A percentile compares a stretch with the other conserved stretches of the same genome.
phyloP scores from a whole-genome alignment of 495 filamentous ascomycete species.

The Recurvomyces mirabilis region DNA sequence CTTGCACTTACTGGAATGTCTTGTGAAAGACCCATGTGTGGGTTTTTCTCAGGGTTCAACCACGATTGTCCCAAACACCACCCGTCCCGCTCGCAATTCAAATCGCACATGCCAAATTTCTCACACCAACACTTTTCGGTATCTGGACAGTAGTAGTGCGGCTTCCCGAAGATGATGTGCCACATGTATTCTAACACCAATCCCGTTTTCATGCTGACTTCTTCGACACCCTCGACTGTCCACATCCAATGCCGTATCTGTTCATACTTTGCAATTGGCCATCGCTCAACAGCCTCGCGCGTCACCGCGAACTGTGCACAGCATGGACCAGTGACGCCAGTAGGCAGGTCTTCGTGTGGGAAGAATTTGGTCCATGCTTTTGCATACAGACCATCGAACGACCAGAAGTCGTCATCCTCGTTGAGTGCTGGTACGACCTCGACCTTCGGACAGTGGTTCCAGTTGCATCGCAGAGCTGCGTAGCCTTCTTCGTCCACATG shows the following conservation, averaged over 20 bases:
- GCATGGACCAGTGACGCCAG: background rate
- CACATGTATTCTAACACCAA: background rate
- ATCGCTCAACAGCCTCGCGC: background rate
- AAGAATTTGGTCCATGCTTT: background rate
- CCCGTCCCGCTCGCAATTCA: background rate
- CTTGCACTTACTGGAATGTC: background rate
- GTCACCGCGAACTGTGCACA: background rate
- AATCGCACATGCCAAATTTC: background rate
- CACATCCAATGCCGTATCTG: background rate
- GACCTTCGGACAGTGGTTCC: background rate
- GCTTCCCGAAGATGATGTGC: constrained; percentile 1
- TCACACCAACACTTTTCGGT: background rate
- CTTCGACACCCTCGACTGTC: background rate
- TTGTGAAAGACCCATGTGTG: background rate
- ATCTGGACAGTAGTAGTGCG: background rate
- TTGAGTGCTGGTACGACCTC: background rate
- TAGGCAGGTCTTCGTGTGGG: background rate
- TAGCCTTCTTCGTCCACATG: background rate
- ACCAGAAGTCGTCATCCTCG: background rate
- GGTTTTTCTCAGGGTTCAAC: background rate
- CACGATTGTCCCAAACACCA: background rate
- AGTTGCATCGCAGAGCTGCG: background rate
- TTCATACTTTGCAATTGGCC: background rate
- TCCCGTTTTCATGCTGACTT: background rate
- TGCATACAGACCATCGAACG: background rate